A percentile compares a stretch with the other conserved stretches of the same genome.
Conservation (phyloP, 2,329 filamentous ascomycete genomes). For the Neoarthrinium moseri region DNA sequence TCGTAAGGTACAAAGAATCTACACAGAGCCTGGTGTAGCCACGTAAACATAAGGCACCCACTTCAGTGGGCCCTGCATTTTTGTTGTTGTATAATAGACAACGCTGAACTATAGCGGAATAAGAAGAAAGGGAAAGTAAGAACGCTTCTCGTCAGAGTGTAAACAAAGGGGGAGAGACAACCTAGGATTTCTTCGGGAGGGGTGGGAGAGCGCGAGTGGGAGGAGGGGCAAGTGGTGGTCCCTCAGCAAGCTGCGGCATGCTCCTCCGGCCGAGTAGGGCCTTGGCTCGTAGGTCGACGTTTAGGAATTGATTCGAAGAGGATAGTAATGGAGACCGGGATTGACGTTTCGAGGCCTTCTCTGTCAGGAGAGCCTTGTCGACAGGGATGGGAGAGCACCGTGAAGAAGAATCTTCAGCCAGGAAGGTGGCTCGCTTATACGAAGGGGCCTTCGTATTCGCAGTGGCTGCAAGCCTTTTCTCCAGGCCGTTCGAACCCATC, state of each 20-base stretch:
- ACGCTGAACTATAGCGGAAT: no score
- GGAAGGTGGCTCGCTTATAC: conserved; percentile 3
- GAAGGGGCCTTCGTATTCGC: not conserved
- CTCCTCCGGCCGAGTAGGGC: conserved; percentile 10
- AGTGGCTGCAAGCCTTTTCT: not conserved
- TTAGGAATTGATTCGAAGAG: conserved; percentile 2
- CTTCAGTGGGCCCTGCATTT: no score
- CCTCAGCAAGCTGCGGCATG: conserved; percentile 15
- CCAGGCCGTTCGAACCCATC: not conserved
- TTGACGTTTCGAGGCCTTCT: not conserved
- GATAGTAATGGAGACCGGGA: not conserved
- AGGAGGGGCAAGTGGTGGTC: conserved; percentile 13
- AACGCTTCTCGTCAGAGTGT: no score
- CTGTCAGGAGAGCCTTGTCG: not conserved
- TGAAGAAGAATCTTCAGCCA: conserved; percentile 1
- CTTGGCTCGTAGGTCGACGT: conserved; percentile 6
- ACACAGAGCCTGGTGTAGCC: no score
- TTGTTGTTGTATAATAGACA: no score
- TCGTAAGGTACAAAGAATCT: conserved; percentile 1
- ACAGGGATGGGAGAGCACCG: no score
- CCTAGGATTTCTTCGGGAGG: conserved; percentile 12
- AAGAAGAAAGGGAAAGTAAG: no score
- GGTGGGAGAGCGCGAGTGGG: conserved; percentile 15
- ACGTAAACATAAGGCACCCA: no score
- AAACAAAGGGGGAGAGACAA: not conserved